These are phyloP conservation scores for Mucor indicus DNA, from an alignment of 371 early-diverging fungal species.

Conservation along the genomic window DNA sequence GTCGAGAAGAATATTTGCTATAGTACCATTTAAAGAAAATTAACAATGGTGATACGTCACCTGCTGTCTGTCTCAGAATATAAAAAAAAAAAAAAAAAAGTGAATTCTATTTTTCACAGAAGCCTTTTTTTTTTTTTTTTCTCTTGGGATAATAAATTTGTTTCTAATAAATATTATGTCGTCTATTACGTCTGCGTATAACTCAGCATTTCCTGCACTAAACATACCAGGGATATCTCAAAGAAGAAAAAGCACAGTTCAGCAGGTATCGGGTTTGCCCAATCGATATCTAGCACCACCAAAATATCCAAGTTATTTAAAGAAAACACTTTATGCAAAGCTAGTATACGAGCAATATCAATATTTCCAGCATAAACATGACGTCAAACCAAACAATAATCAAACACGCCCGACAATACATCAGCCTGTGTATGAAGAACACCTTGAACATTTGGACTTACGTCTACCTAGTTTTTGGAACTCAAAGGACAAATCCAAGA, in stretches of 20 bases:
- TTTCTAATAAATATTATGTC: neutral
- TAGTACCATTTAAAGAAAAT: too few relatives aligned
- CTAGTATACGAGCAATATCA: slow-evolving; percentile 28
- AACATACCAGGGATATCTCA: slow-evolving; percentile 1
- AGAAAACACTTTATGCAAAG: slow-evolving; percentile 31
- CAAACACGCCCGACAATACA: slow-evolving; percentile 2
- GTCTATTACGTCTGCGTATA: slow-evolving; percentile 6
- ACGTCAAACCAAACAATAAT: slow-evolving; percentile 10
- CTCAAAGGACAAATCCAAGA: slow-evolving; percentile 54
- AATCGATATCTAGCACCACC: slow-evolving; percentile 27
- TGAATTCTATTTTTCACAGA: too few relatives aligned
- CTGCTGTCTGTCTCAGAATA: too few relatives aligned
- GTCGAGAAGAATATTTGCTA: too few relatives aligned
- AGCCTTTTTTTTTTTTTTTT: neutral
- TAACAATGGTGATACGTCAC: too few relatives aligned
- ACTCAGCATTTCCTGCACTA: slow-evolving; percentile 13
- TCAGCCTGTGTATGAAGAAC: slow-evolving; percentile 7
- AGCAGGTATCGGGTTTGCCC: neutral
- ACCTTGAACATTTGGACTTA: slow-evolving; percentile 18
- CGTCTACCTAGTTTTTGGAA: slow-evolving; percentile 66
- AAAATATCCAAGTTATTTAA: slow-evolving; percentile 33
- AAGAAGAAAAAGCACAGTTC: neutral
- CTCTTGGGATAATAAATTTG: neutral
- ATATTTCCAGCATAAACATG: slow-evolving; percentile 14
- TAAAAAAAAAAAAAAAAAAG: too few relatives aligned